Evolutionary conservation across 768 basidiomycete genomes (phyloP), one percentile per base, ranked within the genome.

Genomic region (Sarcodon sp.): DNA sequence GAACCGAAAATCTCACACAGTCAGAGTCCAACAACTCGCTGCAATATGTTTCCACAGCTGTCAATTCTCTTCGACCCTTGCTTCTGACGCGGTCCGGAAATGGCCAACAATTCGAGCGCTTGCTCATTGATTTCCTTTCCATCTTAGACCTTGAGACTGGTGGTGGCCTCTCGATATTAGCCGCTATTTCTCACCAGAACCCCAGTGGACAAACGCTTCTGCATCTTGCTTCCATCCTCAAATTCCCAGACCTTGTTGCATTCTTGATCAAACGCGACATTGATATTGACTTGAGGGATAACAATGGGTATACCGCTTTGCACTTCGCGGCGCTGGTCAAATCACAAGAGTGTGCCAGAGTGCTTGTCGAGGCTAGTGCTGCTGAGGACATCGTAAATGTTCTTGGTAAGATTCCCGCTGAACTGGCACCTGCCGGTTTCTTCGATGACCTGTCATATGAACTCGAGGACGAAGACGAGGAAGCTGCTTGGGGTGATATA

Each of bases 301-400:
- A 76, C 44, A 94, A 91, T 62, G 94, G 94, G 11, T 89, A 75
- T 60, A 98, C 93, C 0, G 79, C 96, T 0, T 66, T 97, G 33
- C 87, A 93, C 64, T 85, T 93, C 57, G 87, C 92, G 13, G 83
- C 79, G 0, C 64, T 93, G 33, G 69, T 68, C 6, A 74, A 73
- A 18, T 79, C 84, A 11, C 66, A 69, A 47, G 69, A 73, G 9
- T 91, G 87, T 62, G 74, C 76, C 2, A 66, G 70, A 43, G 62
- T 82, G 5, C 69, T 99, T 32, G 56, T 94, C n/a, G 68, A 73
- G 9, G 88, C 80, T 32, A 89, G 89, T 32, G 94, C 94, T 0
- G 82, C 87, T 53, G 60, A 71, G 31, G 82, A 85, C 57, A 76
- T 89, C 44, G 86, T 89, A 47, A 75, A 88, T 53, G 74, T 70